Conservation (phyloP, 805 yeast genomes). For the Candida ficus region DNA sequence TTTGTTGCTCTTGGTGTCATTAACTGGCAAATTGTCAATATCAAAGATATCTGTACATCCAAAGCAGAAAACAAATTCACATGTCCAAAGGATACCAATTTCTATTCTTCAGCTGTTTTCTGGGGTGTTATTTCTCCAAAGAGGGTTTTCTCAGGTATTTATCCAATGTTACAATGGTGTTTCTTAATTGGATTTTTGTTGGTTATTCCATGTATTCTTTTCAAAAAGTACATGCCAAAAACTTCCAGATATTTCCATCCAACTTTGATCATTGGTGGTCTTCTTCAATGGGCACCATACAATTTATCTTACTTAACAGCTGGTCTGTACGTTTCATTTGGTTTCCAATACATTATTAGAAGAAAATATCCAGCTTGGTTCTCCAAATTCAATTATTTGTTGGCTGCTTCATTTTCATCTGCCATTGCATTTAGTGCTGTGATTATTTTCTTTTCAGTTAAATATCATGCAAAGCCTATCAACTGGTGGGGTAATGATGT, state of each 20-base stretch:
- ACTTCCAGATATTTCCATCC: constrained; percentile 37
- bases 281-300: constrained; percentile 44
- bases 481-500: constrained; percentile 68
- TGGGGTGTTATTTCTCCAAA: constrained; percentile 56
- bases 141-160: constrained; percentile 49
- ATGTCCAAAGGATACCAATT: constrained; percentile 36
- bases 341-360: constrained; percentile 40
- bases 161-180: constrained; percentile 60
- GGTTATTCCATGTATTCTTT: constrained; percentile 26
- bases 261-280: constrained; percentile 46
- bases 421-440: constrained; percentile 57
- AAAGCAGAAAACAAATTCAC: constrained; percentile 35
- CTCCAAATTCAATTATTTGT: constrained; percentile 42
- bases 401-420: constrained; percentile 52
- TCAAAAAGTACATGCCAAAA: constrained; percentile 25
- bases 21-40: constrained; percentile 31
- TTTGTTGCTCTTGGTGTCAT: constrained; percentile 30
- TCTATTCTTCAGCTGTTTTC: constrained; percentile 36
- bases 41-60: constrained; percentile 30
- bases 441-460: constrained; percentile 46
- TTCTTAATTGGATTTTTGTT: constrained; percentile 49
- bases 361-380: constrained; percentile 48
- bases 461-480: constrained; percentile 37
- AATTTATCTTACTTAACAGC: constrained; percentile 36
- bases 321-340: constrained; percentile 26